Evolutionary conservation across 768 basidiomycete genomes (phyloP).

Genomic region (Trichaptum fuscoviolaceum): DNA sequence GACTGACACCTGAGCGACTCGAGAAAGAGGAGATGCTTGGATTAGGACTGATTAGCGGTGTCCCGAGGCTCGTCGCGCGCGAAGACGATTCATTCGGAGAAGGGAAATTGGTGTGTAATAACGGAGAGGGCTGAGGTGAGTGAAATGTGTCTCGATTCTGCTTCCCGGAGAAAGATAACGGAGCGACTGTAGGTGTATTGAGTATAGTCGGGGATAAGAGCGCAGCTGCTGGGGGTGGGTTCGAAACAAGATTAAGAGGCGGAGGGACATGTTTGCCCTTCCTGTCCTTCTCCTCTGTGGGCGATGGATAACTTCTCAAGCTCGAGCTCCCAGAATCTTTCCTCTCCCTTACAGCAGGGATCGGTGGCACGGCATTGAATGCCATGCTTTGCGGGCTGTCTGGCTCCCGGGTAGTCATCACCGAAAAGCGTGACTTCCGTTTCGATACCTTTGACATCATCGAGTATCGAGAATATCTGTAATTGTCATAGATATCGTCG

Average conservation of each 20-base stretch:
- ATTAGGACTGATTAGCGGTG: constrained; percentile 3
- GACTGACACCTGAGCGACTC: constrained; percentile 38
- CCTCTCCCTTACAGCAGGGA: neutral
- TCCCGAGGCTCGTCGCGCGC: constrained; percentile 11
- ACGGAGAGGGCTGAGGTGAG: constrained; percentile 24
- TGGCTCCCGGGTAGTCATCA: constrained; percentile 13
- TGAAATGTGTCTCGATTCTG: neutral
- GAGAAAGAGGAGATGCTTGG: constrained; percentile 18
- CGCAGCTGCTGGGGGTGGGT: neutral
- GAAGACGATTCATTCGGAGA: constrained; percentile 29
- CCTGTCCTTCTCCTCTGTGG: neutral
- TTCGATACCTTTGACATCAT: constrained; percentile 36
- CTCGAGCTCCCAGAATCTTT: neutral
- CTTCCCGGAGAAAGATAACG: neutral
- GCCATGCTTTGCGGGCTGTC: constrained; percentile 1
- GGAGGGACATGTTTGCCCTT: neutral
- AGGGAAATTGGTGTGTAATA: constrained; percentile 37
- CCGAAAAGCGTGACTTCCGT: constrained; percentile 7
- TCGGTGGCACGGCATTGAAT: neutral
- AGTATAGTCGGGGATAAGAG: neutral
- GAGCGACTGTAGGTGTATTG: neutral
- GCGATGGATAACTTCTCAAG: neutral
- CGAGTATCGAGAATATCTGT: constrained; percentile 64
- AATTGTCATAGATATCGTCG: constrained; percentile 72
- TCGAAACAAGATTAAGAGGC: neutral